Conservation (phyloP, 2,329 filamentous ascomycete genomes). For the Dactylellina cionopaga region DNA sequence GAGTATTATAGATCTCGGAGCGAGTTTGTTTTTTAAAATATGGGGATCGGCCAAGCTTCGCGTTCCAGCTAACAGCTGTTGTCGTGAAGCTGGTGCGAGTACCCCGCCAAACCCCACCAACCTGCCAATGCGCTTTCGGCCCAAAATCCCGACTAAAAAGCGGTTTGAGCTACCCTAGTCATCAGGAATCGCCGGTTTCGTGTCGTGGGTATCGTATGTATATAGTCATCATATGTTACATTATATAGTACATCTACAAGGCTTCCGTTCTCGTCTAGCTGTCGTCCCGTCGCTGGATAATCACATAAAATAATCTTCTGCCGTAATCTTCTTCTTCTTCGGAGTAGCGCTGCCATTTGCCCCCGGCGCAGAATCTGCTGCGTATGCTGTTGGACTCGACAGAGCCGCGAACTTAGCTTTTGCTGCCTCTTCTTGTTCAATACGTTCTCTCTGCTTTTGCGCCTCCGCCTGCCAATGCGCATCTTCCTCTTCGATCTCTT, state of each 20-base stretch:
- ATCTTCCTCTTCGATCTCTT: constrained; percentile 74
- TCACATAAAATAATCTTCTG: constrained; percentile 46
- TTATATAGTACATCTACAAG: constrained; percentile 18
- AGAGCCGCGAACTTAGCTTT: constrained; percentile 52
- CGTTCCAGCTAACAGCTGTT: constrained; percentile 23
- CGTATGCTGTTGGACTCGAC: constrained; percentile 22
- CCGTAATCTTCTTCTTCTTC: constrained; percentile 40
- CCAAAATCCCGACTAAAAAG: neutral
- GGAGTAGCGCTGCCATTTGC: neutral
- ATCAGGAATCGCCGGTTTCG: too few relatives aligned
- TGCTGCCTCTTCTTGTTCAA: constrained; percentile 53
- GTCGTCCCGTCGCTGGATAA: neutral
- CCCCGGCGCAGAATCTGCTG: neutral
- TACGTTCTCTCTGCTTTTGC: constrained; percentile 21
- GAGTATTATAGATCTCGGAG: too few relatives aligned
- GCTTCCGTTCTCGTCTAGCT: neutral
- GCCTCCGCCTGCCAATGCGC: constrained; percentile 62
- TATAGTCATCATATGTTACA: constrained; percentile 13
- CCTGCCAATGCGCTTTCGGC: constrained; percentile 36
- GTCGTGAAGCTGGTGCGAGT: constrained; percentile 16
- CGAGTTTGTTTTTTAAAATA: constrained; percentile 4
- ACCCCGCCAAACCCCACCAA: constrained; percentile 43
- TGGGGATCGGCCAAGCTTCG: constrained; percentile 6
- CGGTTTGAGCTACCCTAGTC: too few relatives aligned
- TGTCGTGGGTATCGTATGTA: neutral